These are phyloP conservation scores for Drosera spatulata DNA, from an alignment of 179 eudicot species.

Conservation along the genomic window DNA sequence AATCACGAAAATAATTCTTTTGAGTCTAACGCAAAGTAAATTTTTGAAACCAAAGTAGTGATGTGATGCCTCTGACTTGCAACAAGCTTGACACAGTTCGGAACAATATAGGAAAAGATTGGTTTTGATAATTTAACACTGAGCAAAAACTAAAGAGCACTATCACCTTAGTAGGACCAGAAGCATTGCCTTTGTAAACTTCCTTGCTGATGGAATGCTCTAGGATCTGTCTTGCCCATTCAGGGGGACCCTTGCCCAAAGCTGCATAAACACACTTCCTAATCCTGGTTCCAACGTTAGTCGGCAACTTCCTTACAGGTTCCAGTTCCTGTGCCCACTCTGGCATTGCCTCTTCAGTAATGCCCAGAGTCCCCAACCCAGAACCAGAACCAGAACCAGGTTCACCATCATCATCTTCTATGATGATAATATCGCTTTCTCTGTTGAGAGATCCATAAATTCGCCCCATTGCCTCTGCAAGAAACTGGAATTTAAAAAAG, in stretches of 20 bases:
- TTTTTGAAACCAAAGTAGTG: too few relatives aligned
- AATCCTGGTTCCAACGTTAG: constrained; percentile 96
- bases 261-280: constrained; percentile 76
- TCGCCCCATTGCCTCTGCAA: constrained; percentile 75
- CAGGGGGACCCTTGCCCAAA: constrained; percentile 66
- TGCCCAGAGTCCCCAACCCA: constrained; percentile 18
- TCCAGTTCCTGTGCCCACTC: constrained; percentile 82
- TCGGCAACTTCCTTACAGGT: constrained; percentile 86
- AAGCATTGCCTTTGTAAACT: constrained; percentile 95
- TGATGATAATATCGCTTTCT: constrained; percentile 18
- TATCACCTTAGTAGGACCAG: constrained; percentile 94
- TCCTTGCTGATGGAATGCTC: constrained; percentile 87
- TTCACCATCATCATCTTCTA: constrained; percentile 42
- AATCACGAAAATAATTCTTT: too few relatives aligned
- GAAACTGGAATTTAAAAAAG: constrained; percentile 52
- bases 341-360: constrained; percentile 35
- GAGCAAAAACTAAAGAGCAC: not conserved
- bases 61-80: too few relatives aligned
- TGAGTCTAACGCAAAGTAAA: too few relatives aligned
- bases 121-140: not conserved
- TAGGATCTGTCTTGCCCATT: constrained; percentile 75
- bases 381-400: constrained; percentile 25
- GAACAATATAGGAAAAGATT: not conserved
- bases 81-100: too few relatives aligned
- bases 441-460: constrained; percentile 53